A percentile compares a stretch with the other conserved stretches of the same genome.
These are phyloP conservation scores for Wickerhamomyces bovis DNA, from an alignment of 805 yeast species.

Conservation along the genomic window DNA sequence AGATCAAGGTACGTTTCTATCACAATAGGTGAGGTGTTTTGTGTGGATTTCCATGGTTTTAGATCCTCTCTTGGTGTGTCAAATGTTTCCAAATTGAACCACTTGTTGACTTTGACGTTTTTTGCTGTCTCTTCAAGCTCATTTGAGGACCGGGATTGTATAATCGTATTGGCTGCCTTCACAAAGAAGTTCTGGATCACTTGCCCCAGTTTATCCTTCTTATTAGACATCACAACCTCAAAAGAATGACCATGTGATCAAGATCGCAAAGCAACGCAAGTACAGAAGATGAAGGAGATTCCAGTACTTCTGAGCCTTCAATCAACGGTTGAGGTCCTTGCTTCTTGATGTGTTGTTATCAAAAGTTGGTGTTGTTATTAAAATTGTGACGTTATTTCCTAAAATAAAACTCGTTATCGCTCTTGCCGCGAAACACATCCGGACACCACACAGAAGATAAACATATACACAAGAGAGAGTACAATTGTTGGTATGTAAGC, in stretches of 20 bases:
- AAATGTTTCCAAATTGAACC: slow-evolving; percentile 55
- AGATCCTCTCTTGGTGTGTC: slow-evolving; percentile 48
- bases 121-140: not conserved
- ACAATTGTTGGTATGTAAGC: too few relatives aligned
- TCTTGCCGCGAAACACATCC: slow-evolving; percentile 37
- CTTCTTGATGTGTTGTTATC: not conserved
- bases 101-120: slow-evolving; percentile 37
- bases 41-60: slow-evolving; percentile 48
- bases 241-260: not conserved
- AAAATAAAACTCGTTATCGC: not conserved
- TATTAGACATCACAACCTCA: slow-evolving; percentile 7
- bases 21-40: slow-evolving; percentile 69
- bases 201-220: slow-evolving; percentile 22
- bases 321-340: not conserved
- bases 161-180: slow-evolving; percentile 53
- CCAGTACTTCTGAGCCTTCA: not conserved
- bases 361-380: not conserved
- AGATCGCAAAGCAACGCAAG: not conserved
- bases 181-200: slow-evolving; percentile 48
- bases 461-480: too few relatives aligned
- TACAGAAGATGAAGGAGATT: too few relatives aligned
- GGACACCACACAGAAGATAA: slow-evolving; percentile 3
- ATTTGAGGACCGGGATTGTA: slow-evolving; percentile 34
- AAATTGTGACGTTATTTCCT: not conserved
- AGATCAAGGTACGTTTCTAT: slow-evolving; percentile 78